These are phyloP conservation scores for Helianthus tuberosus DNA, from an alignment of 129 eudicot species.

Conservation along the genomic window DNA sequence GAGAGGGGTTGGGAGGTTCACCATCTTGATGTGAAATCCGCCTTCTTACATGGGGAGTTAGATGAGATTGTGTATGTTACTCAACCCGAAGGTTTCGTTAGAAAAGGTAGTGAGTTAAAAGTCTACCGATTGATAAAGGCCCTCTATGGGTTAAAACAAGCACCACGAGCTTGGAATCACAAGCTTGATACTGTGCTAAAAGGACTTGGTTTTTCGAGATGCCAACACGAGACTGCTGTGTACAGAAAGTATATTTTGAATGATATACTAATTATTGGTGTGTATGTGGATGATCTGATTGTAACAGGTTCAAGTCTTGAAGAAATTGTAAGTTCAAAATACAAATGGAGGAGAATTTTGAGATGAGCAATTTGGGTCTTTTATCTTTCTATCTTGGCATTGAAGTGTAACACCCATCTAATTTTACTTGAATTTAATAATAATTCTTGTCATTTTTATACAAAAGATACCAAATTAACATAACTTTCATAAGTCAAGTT, in stretches of 20 bases:
- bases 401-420: too few species aligned
- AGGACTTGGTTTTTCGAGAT: background rate
- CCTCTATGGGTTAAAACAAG: too few species aligned
- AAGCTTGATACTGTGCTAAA: background rate
- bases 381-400: too few species aligned
- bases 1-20: background rate
- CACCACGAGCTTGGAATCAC: background rate
- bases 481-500: too few species aligned
- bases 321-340: too few species aligned
- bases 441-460: too few species aligned
- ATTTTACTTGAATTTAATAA: too few species aligned
- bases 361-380: too few species aligned
- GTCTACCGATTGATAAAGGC: background rate
- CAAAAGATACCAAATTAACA: too few species aligned
- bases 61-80: background rate
- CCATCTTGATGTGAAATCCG: background rate
- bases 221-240: background rate
- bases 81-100: background rate
- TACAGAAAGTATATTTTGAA: too few species aligned
- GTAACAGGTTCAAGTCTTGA: background rate
- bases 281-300: background rate
- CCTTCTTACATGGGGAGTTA: background rate
- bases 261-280: background rate
- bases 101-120: background rate
- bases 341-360: too few species aligned